Evolutionary conservation across 176 grass and related monocot species (phyloP).

Genomic region (Thalia dealbata): DNA sequence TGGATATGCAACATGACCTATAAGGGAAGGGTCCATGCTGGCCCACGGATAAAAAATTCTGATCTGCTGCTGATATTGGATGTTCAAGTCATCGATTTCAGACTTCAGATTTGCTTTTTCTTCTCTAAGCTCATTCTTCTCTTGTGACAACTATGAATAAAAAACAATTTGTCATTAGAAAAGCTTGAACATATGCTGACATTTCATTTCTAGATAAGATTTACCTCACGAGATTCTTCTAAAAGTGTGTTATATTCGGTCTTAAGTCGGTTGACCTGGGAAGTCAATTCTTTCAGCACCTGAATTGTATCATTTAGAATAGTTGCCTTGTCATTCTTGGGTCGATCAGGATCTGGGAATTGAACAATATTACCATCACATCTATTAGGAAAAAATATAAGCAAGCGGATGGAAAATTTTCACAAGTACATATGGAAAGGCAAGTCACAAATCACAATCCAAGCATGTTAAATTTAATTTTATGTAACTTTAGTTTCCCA

Average conservation of each 20-base stretch:
- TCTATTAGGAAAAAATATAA: background rate
- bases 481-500: background rate
- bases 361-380: background rate
- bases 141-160: conserved; percentile 54
- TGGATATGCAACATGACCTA: conserved; percentile 48
- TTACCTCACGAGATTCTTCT: conserved; percentile 80
- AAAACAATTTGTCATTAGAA: conserved; percentile 15
- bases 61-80: conserved; percentile 60
- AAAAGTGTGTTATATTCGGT: conserved; percentile 62
- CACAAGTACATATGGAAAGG: background rate
- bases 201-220: conserved; percentile 1
- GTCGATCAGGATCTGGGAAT: conserved; percentile 53
- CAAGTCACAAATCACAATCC: background rate
- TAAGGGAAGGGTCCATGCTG: conserved; percentile 62
- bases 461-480: too few relatives aligned
- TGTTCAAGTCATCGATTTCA: conserved; percentile 61
- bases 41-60: conserved; percentile 57
- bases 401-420: background rate
- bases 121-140: conserved; percentile 82
- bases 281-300: conserved; percentile 69
- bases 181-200: conserved; percentile 9
- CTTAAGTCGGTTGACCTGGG: conserved; percentile 71
- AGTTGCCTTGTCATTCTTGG: conserved; percentile 80
- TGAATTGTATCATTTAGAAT: conserved; percentile 71
- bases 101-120: conserved; percentile 75